Percentiles rank a stretch among this genome's conserved stretches.
Conservation (phyloP, 305 asterid genomes). For the Salvia sclarea region DNA sequence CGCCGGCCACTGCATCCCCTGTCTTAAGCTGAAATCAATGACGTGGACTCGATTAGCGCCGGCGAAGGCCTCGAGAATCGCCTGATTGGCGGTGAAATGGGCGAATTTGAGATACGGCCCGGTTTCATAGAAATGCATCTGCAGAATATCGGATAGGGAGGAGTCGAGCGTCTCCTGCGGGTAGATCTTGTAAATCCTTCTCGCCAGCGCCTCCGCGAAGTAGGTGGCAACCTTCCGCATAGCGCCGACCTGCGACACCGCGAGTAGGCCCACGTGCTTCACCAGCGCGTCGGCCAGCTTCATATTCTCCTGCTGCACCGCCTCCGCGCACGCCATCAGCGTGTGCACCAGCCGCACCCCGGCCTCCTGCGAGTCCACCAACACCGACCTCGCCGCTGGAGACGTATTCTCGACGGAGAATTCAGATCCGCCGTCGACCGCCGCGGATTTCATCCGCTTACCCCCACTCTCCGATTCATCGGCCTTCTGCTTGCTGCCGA, state of each 20-base stretch:
- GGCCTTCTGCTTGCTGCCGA: constrained; percentile 18
- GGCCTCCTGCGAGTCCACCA: constrained; percentile 70
- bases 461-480: constrained; percentile 12
- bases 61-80: constrained; percentile 69
- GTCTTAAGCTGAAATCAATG: constrained; percentile 68
- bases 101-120: constrained; percentile 80
- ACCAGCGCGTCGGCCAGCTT: constrained; percentile 67
- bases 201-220: constrained; percentile 74
- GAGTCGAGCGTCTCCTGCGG: constrained; percentile 50
- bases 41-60: constrained; percentile 68
- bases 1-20: constrained; percentile 94
- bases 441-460: constrained; percentile 48
- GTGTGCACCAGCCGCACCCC: constrained; percentile 76
- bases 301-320: constrained; percentile 59
- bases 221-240: constrained; percentile 87
- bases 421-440: constrained; percentile 34
- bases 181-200: constrained; percentile 65
- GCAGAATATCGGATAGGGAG: constrained; percentile 53
- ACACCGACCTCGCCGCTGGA: constrained; percentile 44
- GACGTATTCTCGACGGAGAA: constrained; percentile 3
- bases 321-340: constrained; percentile 85
- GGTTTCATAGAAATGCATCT: constrained; percentile 78
- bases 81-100: constrained; percentile 82
- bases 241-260: constrained; percentile 79
- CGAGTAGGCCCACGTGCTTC: constrained; percentile 64